Conservation (phyloP, 306 rosid genomes). For the Medicago arabica region DNA sequence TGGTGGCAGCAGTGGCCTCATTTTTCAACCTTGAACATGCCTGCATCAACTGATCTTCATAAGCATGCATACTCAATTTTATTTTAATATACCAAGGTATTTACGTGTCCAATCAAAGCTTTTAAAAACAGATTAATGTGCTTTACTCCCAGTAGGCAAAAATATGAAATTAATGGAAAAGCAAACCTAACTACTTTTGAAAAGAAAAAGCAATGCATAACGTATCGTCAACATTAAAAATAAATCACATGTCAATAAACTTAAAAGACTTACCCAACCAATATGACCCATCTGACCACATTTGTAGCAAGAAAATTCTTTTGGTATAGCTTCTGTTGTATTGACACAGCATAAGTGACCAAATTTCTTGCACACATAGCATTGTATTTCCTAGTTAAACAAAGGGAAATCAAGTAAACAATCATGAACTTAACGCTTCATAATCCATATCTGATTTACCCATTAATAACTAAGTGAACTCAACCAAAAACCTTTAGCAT, state of each 20-base stretch:
- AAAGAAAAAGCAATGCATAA: background rate
- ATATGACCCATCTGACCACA: constrained; percentile 88
- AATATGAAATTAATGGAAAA: background rate
- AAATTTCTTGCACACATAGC: constrained; percentile 77
- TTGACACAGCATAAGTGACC: constrained; percentile 85
- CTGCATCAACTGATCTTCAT: constrained; percentile 46
- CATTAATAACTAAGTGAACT: constrained; percentile 12
- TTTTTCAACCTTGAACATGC: constrained; percentile 61
- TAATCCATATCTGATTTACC: constrained; percentile 9
- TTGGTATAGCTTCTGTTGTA: constrained; percentile 39
- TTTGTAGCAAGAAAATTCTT: constrained; percentile 79
- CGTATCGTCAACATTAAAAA: background rate
- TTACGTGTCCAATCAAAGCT: background rate
- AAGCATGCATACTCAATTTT: background rate
- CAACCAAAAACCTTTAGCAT: constrained; percentile 12
- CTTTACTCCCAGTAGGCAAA: background rate
- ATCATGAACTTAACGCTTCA: constrained; percentile 18
- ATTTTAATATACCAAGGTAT: background rate
- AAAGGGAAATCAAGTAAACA: constrained; percentile 14
- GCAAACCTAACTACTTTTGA: background rate
- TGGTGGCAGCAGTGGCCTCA: constrained; percentile 52
- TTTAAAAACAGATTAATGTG: background rate
- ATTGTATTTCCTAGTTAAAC: constrained; percentile 67
- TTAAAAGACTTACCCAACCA: constrained; percentile 73
- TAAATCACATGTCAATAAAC: background rate